Evolutionary conservation across 2,329 filamentous ascomycete genomes (phyloP).

Genomic region (Alternaria sp.): DNA sequence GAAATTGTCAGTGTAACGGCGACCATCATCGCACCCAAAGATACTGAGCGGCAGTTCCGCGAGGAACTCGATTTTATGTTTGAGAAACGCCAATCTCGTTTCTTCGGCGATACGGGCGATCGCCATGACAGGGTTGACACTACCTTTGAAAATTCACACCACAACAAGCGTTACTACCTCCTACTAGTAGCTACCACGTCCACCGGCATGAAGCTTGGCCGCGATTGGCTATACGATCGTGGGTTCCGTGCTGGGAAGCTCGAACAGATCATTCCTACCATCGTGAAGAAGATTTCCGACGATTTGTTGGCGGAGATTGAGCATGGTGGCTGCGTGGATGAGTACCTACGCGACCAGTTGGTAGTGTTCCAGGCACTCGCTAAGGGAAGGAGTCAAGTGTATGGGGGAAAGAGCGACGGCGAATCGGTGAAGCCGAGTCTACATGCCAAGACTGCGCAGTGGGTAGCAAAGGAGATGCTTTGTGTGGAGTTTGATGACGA

Average conservation of each 20-base stretch:
- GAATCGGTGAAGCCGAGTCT: slow-evolving; percentile 39
- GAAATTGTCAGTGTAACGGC: slow-evolving; percentile 39
- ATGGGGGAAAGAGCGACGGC: slow-evolving; percentile 29
- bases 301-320: slow-evolving; percentile 56
- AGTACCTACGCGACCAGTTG: slow-evolving; percentile 64
- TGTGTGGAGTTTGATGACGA: slow-evolving; percentile 49
- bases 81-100: slow-evolving; percentile 14
- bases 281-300: slow-evolving; percentile 54
- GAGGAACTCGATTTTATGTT: slow-evolving; percentile 36
- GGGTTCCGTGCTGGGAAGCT: slow-evolving; percentile 27
- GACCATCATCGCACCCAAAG: slow-evolving; percentile 48
- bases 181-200: slow-evolving; percentile 62
- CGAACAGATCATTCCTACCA: slow-evolving; percentile 34
- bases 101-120: slow-evolving; percentile 11
- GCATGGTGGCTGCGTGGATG: slow-evolving; percentile 59
- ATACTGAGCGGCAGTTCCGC: slow-evolving; percentile 38
- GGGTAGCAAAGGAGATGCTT: slow-evolving; percentile 51
- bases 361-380: slow-evolving; percentile 66
- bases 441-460: slow-evolving; percentile 55
- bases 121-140: slow-evolving; percentile 12
- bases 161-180: slow-evolving; percentile 58
- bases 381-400: slow-evolving; percentile 48
- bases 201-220: slow-evolving; percentile 57
- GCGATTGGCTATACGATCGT: slow-evolving; percentile 58
- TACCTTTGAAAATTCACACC: slow-evolving; percentile 52